phyloP scores from a whole-genome alignment of 768 basidiomycete species.

The Phaeotremella skinneri region DNA sequence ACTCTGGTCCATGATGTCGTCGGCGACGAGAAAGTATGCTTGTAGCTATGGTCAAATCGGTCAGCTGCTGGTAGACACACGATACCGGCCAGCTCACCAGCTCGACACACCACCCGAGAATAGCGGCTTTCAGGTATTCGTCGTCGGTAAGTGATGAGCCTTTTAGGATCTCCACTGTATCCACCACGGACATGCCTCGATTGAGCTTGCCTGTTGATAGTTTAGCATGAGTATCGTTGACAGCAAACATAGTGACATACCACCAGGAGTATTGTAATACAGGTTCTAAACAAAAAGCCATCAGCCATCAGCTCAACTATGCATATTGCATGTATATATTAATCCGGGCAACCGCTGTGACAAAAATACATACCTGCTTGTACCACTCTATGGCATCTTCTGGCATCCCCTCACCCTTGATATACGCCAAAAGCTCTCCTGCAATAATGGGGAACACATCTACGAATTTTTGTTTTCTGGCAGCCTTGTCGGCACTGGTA shows the following conservation, averaged over 20 bases:
- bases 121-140: conserved; percentile 82
- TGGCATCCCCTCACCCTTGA: conserved; percentile 73
- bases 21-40: conserved; percentile 93
- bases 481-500: conserved; percentile 26
- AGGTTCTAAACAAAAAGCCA: conserved; percentile 57
- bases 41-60: conserved; percentile 65
- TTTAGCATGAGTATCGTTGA: neutral
- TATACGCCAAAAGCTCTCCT: conserved; percentile 70
- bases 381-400: conserved; percentile 82
- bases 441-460: conserved; percentile 68
- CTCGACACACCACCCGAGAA: conserved; percentile 95
- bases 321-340: too few relatives aligned
- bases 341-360: neutral
- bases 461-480: conserved; percentile 59
- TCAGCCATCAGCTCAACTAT: neutral
- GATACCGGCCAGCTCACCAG: conserved; percentile 62
- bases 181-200: conserved; percentile 92
- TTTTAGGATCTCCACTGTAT: conserved; percentile 83
- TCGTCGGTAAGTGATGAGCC: conserved; percentile 68
- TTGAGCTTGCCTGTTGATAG: conserved; percentile 74
- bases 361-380: conserved; percentile 60
- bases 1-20: conserved; percentile 96
- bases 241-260: conserved; percentile 25
- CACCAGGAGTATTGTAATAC: conserved; percentile 88
- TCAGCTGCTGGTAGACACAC: neutral